Evolutionary conservation across 2,329 filamentous ascomycete genomes (phyloP), one percentile per base, ranked within the genome.

Genomic region (Dryadomyces quercivorus): DNA sequence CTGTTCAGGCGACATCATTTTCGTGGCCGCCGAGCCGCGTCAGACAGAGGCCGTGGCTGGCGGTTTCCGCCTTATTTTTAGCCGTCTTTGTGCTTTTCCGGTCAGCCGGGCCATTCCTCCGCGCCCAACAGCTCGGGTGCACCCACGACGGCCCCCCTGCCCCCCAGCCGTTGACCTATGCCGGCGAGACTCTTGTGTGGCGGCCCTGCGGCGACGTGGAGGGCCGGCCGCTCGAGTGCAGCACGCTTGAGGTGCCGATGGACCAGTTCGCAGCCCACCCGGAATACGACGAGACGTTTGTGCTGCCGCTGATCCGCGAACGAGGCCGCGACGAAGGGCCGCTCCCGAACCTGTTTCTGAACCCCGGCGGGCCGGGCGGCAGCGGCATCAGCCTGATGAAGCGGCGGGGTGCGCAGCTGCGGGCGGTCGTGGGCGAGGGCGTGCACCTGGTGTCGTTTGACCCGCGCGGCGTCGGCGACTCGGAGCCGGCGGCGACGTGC

Each of bases 361-460:
- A 50, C 48, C 48, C 48, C 13, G 48, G 48, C 13, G 48, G 48
- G 6, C 48, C 48, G n/a, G 48, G 48, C 5, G 48, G 48, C 12
- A 50, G 48, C 20, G 48, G 48, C 2, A 50, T 50, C 20, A 42
- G 15, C 36, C 40, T 50, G 2, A 42, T 50, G 48, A 18, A 50
- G n/a, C 48, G 48, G 10, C 48, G 34, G 2, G 48, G 36, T 8
- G 36, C 34, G 36, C 48, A 22, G 20, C 36, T 50, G 36, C 48
- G 48, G 9, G n/a, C 34, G 3, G n/a, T 50, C 8, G 48, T 50
- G 10, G 48, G 48, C 20, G 48, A 50, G 36, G 48, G 48, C 36
- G 34, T 50, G 34, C 48, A 50, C 13, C 20, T 50, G 36, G 31
- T 50, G 16, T 50, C 48, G n/a, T 50, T 50, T 31, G 48, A 50